Conservation (phyloP, 176 grass and related monocot species). For the Triticum urartu region DNA sequence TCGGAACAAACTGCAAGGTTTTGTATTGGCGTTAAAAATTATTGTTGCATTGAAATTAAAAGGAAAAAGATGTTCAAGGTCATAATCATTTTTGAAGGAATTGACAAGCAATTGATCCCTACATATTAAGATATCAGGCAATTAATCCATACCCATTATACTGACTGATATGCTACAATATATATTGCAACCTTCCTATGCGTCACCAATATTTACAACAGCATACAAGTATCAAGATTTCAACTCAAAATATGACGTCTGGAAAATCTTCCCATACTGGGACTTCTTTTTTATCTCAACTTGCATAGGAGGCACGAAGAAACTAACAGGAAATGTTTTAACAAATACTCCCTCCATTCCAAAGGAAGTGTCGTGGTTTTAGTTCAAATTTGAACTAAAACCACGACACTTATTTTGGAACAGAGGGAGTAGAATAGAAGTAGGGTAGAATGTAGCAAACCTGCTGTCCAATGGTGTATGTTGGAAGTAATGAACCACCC, state of each 20-base stretch:
- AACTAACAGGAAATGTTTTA: constrained; percentile 16
- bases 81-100: constrained; percentile 7
- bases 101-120: background rate
- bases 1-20: constrained; percentile 83
- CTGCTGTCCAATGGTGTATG: constrained; percentile 82
- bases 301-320: background rate
- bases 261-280: background rate
- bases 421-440: background rate
- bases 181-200: constrained; percentile 13
- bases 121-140: constrained; percentile 10
- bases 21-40: constrained; percentile 10
- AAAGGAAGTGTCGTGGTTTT: too few relatives aligned
- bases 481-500: constrained; percentile 92
- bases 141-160: background rate
- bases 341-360: background rate
- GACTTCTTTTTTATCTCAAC: background rate
- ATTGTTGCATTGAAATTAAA: constrained; percentile 5
- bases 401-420: too few relatives aligned
- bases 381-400: too few relatives aligned
- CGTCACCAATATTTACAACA: background rate
- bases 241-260: constrained; percentile 8
- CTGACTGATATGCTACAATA: background rate
- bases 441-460: constrained; percentile 36
- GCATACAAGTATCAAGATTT: background rate
- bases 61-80: background rate